These are phyloP conservation scores for Tubosaeta brunneosetosa DNA, from an alignment of 768 basidiomycete genomes.

Conservation along the genomic window DNA sequence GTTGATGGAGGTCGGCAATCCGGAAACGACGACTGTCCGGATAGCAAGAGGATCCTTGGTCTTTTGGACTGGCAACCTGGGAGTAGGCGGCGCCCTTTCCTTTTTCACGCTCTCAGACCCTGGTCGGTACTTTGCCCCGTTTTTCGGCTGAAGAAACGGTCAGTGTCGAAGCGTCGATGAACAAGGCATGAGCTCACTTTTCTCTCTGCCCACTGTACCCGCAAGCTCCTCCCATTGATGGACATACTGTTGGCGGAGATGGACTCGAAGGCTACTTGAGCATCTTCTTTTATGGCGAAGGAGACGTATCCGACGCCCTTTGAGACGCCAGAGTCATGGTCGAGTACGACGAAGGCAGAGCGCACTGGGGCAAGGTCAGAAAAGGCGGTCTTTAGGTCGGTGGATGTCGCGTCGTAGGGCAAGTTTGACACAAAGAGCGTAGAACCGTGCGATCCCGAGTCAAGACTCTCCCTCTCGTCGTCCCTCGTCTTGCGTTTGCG, in stretches of 20 bases:
- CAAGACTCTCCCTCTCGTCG: no score
- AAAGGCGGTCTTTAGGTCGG: slow-evolving; percentile 87
- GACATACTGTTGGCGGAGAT: slow-evolving; percentile 60
- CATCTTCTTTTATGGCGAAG: slow-evolving; percentile 87
- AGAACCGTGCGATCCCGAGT: no score
- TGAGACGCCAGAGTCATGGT: slow-evolving; percentile 66
- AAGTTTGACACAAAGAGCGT: slow-evolving; percentile 93
- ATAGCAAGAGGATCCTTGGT: slow-evolving; percentile 76
- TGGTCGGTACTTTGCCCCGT: slow-evolving; percentile 25
- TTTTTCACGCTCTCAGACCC: slow-evolving; percentile 30
- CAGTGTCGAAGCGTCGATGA: no score
- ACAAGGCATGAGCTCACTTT: slow-evolving; percentile 49
- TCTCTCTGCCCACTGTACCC: slow-evolving; percentile 76
- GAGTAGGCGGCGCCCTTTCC: slow-evolving; percentile 38
- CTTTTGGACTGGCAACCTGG: slow-evolving; percentile 29
- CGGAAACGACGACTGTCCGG: slow-evolving; percentile 73
- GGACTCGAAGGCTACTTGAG: slow-evolving; percentile 63
- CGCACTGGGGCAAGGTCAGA: slow-evolving; percentile 94
- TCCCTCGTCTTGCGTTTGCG: no score
- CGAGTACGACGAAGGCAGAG: slow-evolving; percentile 88
- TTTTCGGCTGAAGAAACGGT: slow-evolving; percentile 50
- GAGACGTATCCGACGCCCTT: slow-evolving; percentile 98
- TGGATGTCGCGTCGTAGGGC: slow-evolving; percentile 85
- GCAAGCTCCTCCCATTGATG: slow-evolving; percentile 63
- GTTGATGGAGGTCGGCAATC: slow-evolving; percentile 59